Evolutionary conservation across 2,329 filamentous ascomycete species (phyloP).

Genomic region (Cryphonectria naterciae): DNA sequence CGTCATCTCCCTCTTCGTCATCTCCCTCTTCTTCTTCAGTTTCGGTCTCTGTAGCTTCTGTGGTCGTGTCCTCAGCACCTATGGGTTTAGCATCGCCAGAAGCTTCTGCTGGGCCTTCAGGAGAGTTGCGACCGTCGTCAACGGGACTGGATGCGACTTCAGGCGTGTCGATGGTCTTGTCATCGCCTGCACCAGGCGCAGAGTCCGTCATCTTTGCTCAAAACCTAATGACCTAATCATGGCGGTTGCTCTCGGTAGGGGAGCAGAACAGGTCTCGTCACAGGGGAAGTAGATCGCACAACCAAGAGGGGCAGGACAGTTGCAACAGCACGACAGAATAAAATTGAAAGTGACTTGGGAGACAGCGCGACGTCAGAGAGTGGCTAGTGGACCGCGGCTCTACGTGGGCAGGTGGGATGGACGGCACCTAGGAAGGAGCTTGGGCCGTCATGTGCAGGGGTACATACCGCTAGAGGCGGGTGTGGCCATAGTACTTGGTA

Average conservation of each 20-base stretch:
- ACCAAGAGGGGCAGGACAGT: neutral
- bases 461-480: neutral
- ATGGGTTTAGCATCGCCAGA: neutral
- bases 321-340: neutral
- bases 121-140: neutral
- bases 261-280: neutral
- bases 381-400: constrained; percentile 11
- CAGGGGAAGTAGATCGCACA: neutral
- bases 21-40: constrained; percentile 39
- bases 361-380: constrained; percentile 26
- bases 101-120: too few relatives aligned
- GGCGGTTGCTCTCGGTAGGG: constrained; percentile 17
- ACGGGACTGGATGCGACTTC: neutral
- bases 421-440: neutral
- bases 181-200: constrained; percentile 26
- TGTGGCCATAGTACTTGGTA: neutral
- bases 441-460: constrained; percentile 7
- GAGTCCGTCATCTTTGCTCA: constrained; percentile 30
- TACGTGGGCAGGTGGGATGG: constrained; percentile 5
- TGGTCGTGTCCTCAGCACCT: neutral
- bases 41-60: constrained; percentile 22
- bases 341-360: neutral
- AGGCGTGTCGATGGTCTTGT: constrained; percentile 23
- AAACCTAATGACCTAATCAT: constrained; percentile 27
- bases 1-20: constrained; percentile 66